Evolutionary conservation across 1,284 basidiomycete genomes (phyloP), one percentile per base, ranked within the genome.

Genomic region (Cystobasidium sp.): DNA sequence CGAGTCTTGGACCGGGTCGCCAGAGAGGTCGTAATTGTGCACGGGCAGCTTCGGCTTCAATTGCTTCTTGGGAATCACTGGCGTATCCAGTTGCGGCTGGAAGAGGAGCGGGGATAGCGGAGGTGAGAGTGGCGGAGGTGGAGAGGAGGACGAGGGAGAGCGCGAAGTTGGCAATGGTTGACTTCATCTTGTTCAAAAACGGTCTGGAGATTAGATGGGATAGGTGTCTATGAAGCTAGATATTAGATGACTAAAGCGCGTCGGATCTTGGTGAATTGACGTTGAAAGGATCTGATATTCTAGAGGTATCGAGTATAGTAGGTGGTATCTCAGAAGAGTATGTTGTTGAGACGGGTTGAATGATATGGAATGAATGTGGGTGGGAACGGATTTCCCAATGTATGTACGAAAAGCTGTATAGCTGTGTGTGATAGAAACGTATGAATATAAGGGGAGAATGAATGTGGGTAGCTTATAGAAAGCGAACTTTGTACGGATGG

Each of bases 21-120:
- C 56, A 65, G n/a, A 53, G 41, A 6, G 70, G 70, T 44, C 70
- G 70, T 1, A 73, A 43, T 10, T 56, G 62, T 6, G 70, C 70
- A 22, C 70, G 70, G 20, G 62, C 70, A 7, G 37, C 59, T 10
- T 51, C 46, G 44, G 39, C 63, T 41, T 56, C 52, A 16, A 37
- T 22, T 20, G 63, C 70, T 64, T 68, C 53, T 39, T 31, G n/a
- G 5, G 43, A 20, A 18, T 51, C 22, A 12, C 31, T 49, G 52
- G 18, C 10, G n/a, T 44, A 47, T 9, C 46, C 53, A 18, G 66
- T 59, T 1, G 66, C 49, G 20, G 66, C 66, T 52, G 52, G 66
- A n/a, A 51, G 18, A 18, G 55, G 66, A 49, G 53, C 55, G 39
- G 66, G 66, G n/a, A 68, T 46, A 41, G 56, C 51, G 31, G 47